phyloP scores from a whole-genome alignment of 768 basidiomycete species.

The Lactifluus hygrophoroides region DNA sequence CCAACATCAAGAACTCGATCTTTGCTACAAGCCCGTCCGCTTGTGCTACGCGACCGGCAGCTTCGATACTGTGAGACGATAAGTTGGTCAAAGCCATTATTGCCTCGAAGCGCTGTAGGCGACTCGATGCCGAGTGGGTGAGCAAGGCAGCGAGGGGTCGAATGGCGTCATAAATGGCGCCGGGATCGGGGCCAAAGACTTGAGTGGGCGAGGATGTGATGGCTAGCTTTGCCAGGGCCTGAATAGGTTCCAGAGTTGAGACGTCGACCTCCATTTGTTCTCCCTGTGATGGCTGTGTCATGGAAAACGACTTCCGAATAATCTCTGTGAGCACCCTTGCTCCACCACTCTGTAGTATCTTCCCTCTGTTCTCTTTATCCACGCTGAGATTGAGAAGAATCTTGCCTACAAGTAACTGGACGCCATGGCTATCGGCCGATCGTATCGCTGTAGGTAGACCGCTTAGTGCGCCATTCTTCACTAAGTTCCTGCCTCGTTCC shows the following conservation, averaged over 20 bases:
- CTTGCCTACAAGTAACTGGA: constrained; percentile 50
- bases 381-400: constrained; percentile 65
- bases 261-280: constrained; percentile 31
- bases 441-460: constrained; percentile 51
- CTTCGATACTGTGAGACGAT: constrained; percentile 61
- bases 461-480: constrained; percentile 56
- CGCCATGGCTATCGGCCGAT: constrained; percentile 52
- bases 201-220: constrained; percentile 88
- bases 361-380: constrained; percentile 68
- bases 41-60: constrained; percentile 59
- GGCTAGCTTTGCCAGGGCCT: constrained; percentile 86
- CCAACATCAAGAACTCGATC: constrained; percentile 66
- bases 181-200: constrained; percentile 81
- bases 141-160: constrained; percentile 71
- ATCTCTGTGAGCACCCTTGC: constrained; percentile 53
- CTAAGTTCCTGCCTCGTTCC: constrained; percentile 44
- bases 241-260: constrained; percentile 54
- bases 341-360: constrained; percentile 70
- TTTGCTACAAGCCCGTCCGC: constrained; percentile 52
- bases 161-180: constrained; percentile 73
- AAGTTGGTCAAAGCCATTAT: constrained; percentile 96
- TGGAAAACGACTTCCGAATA: constrained; percentile 42
- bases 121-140: constrained; percentile 53
- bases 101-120: constrained; percentile 84
- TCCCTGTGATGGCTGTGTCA: constrained; percentile 24